Evolutionary conservation across 805 yeast species (phyloP), one percentile per base, ranked within the genome.

Genomic region (Grigorovia humatica): DNA sequence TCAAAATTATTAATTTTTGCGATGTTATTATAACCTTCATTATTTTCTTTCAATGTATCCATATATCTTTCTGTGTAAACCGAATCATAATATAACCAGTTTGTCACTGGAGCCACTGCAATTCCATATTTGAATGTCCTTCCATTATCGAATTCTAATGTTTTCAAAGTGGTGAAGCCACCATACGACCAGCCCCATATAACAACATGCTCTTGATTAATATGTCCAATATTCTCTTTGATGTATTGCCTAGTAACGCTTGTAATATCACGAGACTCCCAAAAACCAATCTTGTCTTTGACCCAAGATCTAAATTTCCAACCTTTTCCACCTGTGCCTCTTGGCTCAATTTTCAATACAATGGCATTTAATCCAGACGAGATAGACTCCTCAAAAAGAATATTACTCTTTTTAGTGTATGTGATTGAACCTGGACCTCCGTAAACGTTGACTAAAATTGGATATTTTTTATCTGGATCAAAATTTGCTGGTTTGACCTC

Each of bases 161-260:
- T 83, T 63, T 86, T 86, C 50, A 86, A 67, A 0, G 91, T 82
- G 9, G 83, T 73, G 61, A 82, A 86, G 0, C 91, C 95, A 51
- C 95, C 95, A 65, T 85, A 86, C 0, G 90, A 83, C 90, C 93
- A 86, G 15, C 95, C 95, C 90, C 93, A 86, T 42, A 85, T 75
- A 0, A 88, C 87, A 4, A 83, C 78, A 52, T 71, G 71, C 1
- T 74, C 70, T 2, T 58, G 58, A 61, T 85, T 83, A 18, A 86
- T 73, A 54, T 75, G 75, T 0, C 50, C 53, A 29, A 64, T 52
- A 27, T 73, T 64, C 1, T 66, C 67, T 20, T 68, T 53, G 7
- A 85, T 74, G 62, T 80, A 81, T 40, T 70, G 72, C 43, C 76
- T 66, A 0, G 80, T 74, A 0, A 80, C 75, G 4, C 70, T 71